phyloP scores from a whole-genome alignment of 805 yeast species.

The Torulaspora quercuum region DNA sequence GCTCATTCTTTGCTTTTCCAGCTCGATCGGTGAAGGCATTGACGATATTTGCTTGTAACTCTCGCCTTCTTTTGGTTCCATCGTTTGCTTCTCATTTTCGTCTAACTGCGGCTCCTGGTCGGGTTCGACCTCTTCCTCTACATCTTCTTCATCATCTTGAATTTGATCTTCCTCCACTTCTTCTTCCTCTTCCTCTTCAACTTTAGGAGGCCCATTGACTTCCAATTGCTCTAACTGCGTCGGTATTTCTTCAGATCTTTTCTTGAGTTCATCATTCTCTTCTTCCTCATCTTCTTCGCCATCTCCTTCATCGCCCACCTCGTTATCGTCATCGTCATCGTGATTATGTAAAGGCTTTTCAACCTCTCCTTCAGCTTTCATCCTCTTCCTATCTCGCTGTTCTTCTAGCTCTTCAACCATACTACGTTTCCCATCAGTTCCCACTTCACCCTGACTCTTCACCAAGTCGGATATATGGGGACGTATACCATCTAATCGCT shows the following conservation, averaged over 20 bases:
- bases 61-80: slow-evolving; percentile 20
- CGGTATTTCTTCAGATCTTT: slow-evolving; percentile 8
- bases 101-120: slow-evolving; percentile 13
- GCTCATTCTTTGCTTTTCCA: slow-evolving; percentile 29
- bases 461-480: slow-evolving; percentile 26
- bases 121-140: slow-evolving; percentile 16
- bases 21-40: slow-evolving; percentile 28
- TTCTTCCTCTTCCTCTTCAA: slow-evolving; percentile 25
- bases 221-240: slow-evolving; percentile 1
- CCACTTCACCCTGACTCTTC: slow-evolving; percentile 14
- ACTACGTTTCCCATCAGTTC: slow-evolving; percentile 21
- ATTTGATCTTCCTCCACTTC: slow-evolving; percentile 27
- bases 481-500: slow-evolving; percentile 16
- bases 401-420: slow-evolving; percentile 1
- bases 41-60: slow-evolving; percentile 11
- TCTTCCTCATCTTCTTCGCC: slow-evolving; percentile 18
- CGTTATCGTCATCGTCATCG: slow-evolving; percentile 23
- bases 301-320: slow-evolving; percentile 19
- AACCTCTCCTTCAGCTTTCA: neutral
- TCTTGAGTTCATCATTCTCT: slow-evolving; percentile 8
- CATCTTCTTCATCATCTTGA: slow-evolving; percentile 16
- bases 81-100: slow-evolving; percentile 9
- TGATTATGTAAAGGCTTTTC: slow-evolving; percentile 6
- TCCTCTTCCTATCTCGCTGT: slow-evolving; percentile 5
- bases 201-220: slow-evolving; percentile 16